Conservation (phyloP, 2,329 filamentous ascomycete genomes). For the Neodidymelliopsis sp. region DNA sequence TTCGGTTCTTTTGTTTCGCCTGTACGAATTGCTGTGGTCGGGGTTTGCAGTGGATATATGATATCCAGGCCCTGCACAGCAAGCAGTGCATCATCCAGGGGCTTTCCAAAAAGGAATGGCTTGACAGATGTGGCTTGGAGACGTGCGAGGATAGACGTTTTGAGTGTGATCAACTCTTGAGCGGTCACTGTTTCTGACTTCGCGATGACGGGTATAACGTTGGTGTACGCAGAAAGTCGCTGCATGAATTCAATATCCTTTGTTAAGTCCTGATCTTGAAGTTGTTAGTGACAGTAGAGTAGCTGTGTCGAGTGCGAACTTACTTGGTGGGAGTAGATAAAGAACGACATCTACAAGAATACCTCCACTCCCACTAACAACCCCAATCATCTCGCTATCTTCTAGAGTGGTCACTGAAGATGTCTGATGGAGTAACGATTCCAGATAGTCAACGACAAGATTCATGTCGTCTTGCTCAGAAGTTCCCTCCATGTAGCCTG, state of each 20-base stretch:
- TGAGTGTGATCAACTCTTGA: conserved; percentile 65
- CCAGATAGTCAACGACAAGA: conserved; percentile 70
- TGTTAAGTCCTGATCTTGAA: conserved; percentile 47
- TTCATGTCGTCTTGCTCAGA: conserved; percentile 30
- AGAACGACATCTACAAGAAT: conserved; percentile 84
- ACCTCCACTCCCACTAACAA: conserved; percentile 83
- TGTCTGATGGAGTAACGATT: conserved; percentile 70
- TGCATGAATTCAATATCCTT: conserved; percentile 76
- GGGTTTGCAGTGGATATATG: conserved; percentile 10
- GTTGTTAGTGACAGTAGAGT: conserved; percentile 28
- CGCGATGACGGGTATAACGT: conserved; percentile 83
- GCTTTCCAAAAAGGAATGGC: conserved; percentile 70
- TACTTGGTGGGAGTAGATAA: conserved; percentile 80
- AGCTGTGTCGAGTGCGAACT: conserved; percentile 29
- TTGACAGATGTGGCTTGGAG: conserved; percentile 66
- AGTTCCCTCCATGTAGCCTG: conserved; percentile 64
- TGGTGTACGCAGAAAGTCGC: conserved; percentile 75
- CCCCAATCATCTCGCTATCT: conserved; percentile 76
- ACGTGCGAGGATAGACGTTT: conserved; percentile 65
- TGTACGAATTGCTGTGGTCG: conserved; percentile 4
- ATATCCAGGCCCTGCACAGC: conserved; percentile 43
- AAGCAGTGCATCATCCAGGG: conserved; percentile 45
- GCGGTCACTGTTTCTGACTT: conserved; percentile 74
- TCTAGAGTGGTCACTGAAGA: conserved; percentile 67
- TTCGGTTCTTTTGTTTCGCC: conserved; percentile 21